Base-by-base conservation (phyloP, 2,329 filamentous ascomycete genomes). In the Pseudogymnoascus sp. region DNA sequence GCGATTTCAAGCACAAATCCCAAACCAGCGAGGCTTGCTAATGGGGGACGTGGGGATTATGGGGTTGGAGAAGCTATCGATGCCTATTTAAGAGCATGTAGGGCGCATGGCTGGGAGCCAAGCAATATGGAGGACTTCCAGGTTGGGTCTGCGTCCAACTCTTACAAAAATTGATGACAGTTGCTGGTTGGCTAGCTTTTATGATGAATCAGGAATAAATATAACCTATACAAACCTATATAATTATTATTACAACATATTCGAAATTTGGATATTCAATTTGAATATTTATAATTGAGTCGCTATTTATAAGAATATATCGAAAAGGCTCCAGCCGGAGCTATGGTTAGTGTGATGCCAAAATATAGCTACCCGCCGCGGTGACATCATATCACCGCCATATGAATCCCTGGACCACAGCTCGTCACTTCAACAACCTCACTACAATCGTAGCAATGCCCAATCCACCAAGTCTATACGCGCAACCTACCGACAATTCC, bases 1-100 rank as follows among this genome's bases (percentile, higher is more conserved):
- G 90, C 90, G 0, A 83, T 96, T 13, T 85, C 80, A 62, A 88
- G 82, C 59, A 77, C 78, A 1, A 88, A 95, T 0, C 90, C 88
- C 0, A 76, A 74, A 44, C 90, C 91, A 0, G 93, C 91, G 15
- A 83, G 89, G n/a, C 77, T 96, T 11, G 79, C 81, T 17, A 64
- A 15, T 29, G 40, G 1, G 50, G 37, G 7, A 10, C 56, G 23
- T 33, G 13, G 23, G 1, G 82, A 89, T 66, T 96, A 96, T 71
- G 77, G 79, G 0, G 80, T 90, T 4, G 72, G 72, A 0, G 91
- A 96, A 72, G 92, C 91, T 0, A 78, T 91, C 1, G 82, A 86
- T 0, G 91, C 90, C 2, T 96, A 88, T 71, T 77, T 80, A 31
- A 83, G 91, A 61, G 88, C 88, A 10, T 91, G 89, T 65, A 68